A percentile compares a stretch with the other conserved stretches of the same genome.
These are phyloP conservation scores for Arachnopeziza araneosa DNA, from an alignment of 2,329 filamentous ascomycete genomes.

Conservation along the genomic window DNA sequence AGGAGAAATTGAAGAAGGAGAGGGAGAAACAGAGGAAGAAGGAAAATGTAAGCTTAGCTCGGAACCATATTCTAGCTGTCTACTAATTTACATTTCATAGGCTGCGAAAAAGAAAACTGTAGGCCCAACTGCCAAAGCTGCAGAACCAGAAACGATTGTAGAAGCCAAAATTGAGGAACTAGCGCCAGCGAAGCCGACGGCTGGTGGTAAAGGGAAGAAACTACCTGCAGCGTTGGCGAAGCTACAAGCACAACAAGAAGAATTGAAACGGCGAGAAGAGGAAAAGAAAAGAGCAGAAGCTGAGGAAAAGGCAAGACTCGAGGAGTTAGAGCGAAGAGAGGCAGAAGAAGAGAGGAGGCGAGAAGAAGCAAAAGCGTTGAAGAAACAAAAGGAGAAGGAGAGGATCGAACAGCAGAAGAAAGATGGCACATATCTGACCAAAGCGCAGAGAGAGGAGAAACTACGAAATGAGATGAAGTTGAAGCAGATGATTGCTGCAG, in stretches of 20 bases:
- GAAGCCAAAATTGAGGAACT: slow-evolving; percentile 44
- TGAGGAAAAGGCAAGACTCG: slow-evolving; percentile 60
- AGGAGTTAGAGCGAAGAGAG: slow-evolving; percentile 58
- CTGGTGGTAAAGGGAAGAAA: slow-evolving; percentile 81
- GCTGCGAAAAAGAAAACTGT: slow-evolving; percentile 78
- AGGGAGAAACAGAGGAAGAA: slow-evolving; percentile 97
- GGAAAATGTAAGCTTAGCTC: slow-evolving; percentile 66
- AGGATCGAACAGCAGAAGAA: slow-evolving; percentile 83
- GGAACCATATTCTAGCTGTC: background rate
- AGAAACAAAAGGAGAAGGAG: slow-evolving; percentile 84
- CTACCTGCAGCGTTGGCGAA: slow-evolving; percentile 66
- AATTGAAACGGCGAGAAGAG: slow-evolving; percentile 60
- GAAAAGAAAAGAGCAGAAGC: slow-evolving; percentile 52
- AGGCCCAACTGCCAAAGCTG: slow-evolving; percentile 46
- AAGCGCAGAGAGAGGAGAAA: slow-evolving; percentile 79
- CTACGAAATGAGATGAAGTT: slow-evolving; percentile 72
- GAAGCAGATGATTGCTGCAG: slow-evolving; percentile 78
- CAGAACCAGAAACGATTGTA: slow-evolving; percentile 40
- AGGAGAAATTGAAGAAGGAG: slow-evolving; percentile 97
- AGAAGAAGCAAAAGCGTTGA: slow-evolving; percentile 68
- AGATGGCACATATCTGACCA: slow-evolving; percentile 80
- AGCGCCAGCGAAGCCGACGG: slow-evolving; percentile 37
- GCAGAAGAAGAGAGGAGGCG: slow-evolving; percentile 64
- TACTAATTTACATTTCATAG: slow-evolving; percentile 34
- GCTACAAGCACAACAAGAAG: slow-evolving; percentile 79